phyloP scores from a whole-genome alignment of 2,329 filamentous ascomycete species.

The Trichoderma afroharzianum region DNA sequence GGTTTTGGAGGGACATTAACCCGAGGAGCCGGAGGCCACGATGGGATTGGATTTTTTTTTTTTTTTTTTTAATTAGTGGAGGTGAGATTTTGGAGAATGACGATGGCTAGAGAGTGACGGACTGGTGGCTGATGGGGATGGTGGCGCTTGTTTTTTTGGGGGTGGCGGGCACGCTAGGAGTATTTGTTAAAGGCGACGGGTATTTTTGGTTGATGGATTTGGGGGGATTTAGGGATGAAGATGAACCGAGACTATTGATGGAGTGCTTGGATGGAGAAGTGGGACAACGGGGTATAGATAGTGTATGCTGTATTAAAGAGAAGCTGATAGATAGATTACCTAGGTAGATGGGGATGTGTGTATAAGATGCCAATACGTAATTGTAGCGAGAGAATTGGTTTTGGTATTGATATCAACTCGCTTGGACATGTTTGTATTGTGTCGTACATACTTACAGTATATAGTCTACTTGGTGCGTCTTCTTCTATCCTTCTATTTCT shows the following conservation, averaged over 20 bases:
- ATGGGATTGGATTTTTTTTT: not conserved
- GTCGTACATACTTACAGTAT: not conserved
- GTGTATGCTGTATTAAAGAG: not conserved
- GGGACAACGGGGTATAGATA: not conserved
- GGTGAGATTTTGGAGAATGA: not conserved
- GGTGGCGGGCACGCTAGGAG: slow-evolving; percentile 5
- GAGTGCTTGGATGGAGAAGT: not conserved
- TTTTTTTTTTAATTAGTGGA: not conserved
- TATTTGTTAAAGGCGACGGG: not conserved
- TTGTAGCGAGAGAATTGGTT: not conserved
- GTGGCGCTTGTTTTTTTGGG: not conserved
- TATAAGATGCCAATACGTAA: not conserved
- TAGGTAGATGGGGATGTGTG: not conserved
- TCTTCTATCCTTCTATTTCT: not conserved
- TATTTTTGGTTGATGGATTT: not conserved
- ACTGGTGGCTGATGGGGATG: not conserved
- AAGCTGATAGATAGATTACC: too few relatives aligned
- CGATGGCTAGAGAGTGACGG: not conserved
- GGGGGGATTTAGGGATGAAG: not conserved
- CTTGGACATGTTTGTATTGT: not conserved
- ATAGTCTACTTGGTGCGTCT: not conserved
- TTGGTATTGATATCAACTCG: not conserved
- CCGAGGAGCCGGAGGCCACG: slow-evolving; percentile 3
- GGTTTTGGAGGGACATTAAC: not conserved
- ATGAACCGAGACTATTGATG: not conserved